Percentiles rank a stretch among this genome's conserved stretches.
Conservation (phyloP, 352 stramenopile genomes). For the Pythium phragmitis region DNA sequence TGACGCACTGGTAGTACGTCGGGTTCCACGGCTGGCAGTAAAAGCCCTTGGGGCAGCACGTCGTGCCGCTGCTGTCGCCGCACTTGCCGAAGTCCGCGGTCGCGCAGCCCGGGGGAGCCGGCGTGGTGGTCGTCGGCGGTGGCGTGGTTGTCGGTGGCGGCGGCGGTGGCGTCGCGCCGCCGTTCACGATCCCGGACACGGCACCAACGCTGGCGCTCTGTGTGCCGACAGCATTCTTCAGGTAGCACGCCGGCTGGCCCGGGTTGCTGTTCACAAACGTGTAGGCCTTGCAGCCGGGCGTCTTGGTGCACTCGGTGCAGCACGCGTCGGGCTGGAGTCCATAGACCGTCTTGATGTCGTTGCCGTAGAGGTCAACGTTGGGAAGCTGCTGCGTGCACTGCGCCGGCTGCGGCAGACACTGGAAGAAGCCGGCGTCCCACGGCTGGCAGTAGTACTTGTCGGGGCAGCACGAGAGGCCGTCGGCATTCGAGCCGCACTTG, state of each 20-base stretch:
- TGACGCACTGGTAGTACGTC: constrained; percentile 48
- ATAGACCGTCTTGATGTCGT: constrained; percentile 38
- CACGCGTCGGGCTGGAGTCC: constrained; percentile 29
- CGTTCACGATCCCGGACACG: constrained; percentile 29
- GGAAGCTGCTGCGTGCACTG: constrained; percentile 38
- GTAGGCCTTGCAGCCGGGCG: constrained; percentile 33
- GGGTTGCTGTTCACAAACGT: constrained; percentile 44
- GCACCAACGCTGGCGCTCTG: constrained; percentile 19
- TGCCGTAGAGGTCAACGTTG: constrained; percentile 44
- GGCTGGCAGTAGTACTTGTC: constrained; percentile 46
- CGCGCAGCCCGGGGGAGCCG: constrained; percentile 15
- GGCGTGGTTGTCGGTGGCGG: neutral
- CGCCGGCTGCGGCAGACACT: constrained; percentile 36
- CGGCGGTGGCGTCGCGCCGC: neutral
- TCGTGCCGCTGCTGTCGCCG: constrained; percentile 22
- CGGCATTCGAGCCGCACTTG: constrained; percentile 26
- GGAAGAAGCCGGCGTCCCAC: constrained; percentile 44
- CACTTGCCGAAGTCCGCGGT: constrained; percentile 22
- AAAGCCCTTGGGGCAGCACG: constrained; percentile 38
- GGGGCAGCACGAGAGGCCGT: constrained; percentile 36
- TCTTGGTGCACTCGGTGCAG: constrained; percentile 32
- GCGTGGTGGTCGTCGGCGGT: neutral
- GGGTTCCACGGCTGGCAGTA: constrained; percentile 54
- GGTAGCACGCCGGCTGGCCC: constrained; percentile 34
- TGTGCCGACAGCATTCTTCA: constrained; percentile 29